Base-by-base conservation (phyloP, 2,329 filamentous ascomycete genomes). In the Uncinocarpus reesii region DNA sequence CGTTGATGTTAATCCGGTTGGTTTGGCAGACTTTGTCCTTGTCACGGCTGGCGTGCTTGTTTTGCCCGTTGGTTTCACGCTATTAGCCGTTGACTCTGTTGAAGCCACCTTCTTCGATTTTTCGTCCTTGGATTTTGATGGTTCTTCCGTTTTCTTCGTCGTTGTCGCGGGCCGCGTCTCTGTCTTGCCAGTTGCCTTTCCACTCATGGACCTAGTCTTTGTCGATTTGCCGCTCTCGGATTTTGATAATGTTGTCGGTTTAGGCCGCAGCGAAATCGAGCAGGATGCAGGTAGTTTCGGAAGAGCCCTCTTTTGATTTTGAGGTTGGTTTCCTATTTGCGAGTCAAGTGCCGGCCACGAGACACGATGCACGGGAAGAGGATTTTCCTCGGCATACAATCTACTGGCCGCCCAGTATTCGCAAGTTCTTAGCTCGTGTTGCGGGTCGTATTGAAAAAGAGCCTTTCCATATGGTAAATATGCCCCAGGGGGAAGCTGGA, bases 371-470 rank as follows among this genome's bases (percentile, higher is more conserved):
- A 7, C 4, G 7, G 32, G 21, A 10, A 23, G 5, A 18, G 13
- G 23, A 11, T 23, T 20, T 21, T 37, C 32, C 20, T 46, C 43
- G 8, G 34, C 43, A 21, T 37, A 46, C 7, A 46, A 2, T 21
- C 11, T 38, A 8, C 1, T 20, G 21, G n/a, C 34, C 1, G 43
- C 43, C 23, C 20, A 38, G 32, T 34, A 46, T 8, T 24, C n/a
- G 15, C 43, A 46, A 7, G 13, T 11, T 13, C 15, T 13, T 20
- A 24, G 7, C 32, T 29, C 28, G 24, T 37, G 10, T 20, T 31
- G 16, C 5, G 43, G 43, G 10, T 46, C 43, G n/a, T 46, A 46
- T n/a, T 46, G 43, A 2, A 46, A 36, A 31, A 46, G 21, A 24
- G 43, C 43, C 16, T 29, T 46, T 24, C 43, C 43, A 6, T 20